Percentiles rank a stretch among this genome's conserved stretches.
These are phyloP conservation scores for Fusarium decemcellulare DNA, from an alignment of 2,329 filamentous ascomycete genomes.

Conservation along the genomic window DNA sequence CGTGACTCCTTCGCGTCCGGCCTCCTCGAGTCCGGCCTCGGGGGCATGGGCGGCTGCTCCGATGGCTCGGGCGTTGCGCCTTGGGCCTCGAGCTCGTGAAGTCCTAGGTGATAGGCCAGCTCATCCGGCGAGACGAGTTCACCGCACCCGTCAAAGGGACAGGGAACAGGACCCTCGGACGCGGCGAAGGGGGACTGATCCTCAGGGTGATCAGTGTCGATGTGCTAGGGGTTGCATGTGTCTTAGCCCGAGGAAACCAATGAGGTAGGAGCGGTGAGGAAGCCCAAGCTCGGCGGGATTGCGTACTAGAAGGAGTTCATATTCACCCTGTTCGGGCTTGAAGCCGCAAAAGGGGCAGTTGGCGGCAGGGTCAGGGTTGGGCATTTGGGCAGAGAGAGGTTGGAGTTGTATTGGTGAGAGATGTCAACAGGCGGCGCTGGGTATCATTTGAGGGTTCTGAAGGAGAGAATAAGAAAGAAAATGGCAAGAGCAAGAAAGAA, in stretches of 20 bases:
- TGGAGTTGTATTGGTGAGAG: not conserved
- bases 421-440: slow-evolving; percentile 8
- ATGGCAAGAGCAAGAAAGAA: not conserved
- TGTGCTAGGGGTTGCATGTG: slow-evolving; percentile 41
- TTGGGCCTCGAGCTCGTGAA: slow-evolving; percentile 44
- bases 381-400: slow-evolving; percentile 12
- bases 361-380: slow-evolving; percentile 19
- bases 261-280: slow-evolving; percentile 6
- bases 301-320: slow-evolving; percentile 54
- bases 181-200: slow-evolving; percentile 27
- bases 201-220: slow-evolving; percentile 47
- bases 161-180: slow-evolving; percentile 27
- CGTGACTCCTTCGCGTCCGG: not conserved
- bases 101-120: slow-evolving; percentile 43
- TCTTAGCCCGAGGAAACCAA: slow-evolving; percentile 22
- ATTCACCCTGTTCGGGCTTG: slow-evolving; percentile 47
- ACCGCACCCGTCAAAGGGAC: slow-evolving; percentile 65
- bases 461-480: not conserved
- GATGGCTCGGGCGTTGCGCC: slow-evolving; percentile 28
- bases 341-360: slow-evolving; percentile 56
- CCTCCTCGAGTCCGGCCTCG: slow-evolving; percentile 7
- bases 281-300: slow-evolving; percentile 1
- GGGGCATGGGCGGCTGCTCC: slow-evolving; percentile 25
- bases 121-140: slow-evolving; percentile 59
- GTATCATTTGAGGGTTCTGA: not conserved